Conservation (phyloP, 2,329 filamentous ascomycete genomes). For the Aspergillus niger region DNA sequence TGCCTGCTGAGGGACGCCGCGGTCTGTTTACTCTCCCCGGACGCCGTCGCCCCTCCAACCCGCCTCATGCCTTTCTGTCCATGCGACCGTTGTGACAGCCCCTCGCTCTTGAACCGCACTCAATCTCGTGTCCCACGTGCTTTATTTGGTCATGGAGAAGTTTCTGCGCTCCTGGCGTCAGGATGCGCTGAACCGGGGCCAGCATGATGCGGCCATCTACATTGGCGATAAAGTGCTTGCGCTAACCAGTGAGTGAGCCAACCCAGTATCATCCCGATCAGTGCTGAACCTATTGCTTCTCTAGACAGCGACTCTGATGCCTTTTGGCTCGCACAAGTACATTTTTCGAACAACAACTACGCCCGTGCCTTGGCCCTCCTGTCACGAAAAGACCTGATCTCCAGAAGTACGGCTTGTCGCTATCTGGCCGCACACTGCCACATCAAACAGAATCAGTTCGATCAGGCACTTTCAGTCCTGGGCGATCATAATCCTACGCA, state of each 20-base stretch:
- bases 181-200: conserved; percentile 91
- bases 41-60: conserved; percentile 9
- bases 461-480: conserved; percentile 81
- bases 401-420: conserved; percentile 79
- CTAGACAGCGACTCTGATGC: conserved; percentile 89
- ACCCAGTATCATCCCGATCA: background rate
- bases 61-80: conserved; percentile 8
- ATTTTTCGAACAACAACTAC: conserved; percentile 94
- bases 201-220: conserved; percentile 95
- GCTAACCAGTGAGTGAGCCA: conserved; percentile 71
- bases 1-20: background rate
- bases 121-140: background rate
- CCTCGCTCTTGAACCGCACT: conserved; percentile 6
- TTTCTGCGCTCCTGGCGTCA: conserved; percentile 94
- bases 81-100: conserved; percentile 5
- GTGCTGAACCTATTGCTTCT: conserved; percentile 8
- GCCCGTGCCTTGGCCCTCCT: conserved; percentile 87
- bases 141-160: conserved; percentile 69
- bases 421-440: conserved; percentile 94
- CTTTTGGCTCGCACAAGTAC: conserved; percentile 97
- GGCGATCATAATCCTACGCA: conserved; percentile 94
- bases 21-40: conserved; percentile 5
- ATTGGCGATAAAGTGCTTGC: conserved; percentile 96
- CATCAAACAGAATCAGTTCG: conserved; percentile 86
- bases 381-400: conserved; percentile 73